Evolutionary conservation across 352 stramenopile species (phyloP), one percentile per base, ranked within the genome.

Genomic region (Aphanomyces invadans): DNA sequence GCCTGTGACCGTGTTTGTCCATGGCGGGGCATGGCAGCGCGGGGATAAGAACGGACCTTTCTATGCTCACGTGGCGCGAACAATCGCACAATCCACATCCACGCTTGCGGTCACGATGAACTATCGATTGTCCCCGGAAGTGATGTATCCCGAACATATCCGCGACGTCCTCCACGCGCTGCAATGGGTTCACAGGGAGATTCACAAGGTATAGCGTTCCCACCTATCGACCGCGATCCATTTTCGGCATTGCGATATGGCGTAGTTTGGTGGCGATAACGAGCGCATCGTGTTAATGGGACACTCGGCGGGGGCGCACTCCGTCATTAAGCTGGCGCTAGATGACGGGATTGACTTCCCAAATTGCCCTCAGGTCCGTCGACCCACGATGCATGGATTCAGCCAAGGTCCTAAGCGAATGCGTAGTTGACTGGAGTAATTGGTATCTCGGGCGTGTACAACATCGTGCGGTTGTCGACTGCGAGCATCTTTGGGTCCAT

Each of bases 401-500:
- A 21, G 77, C 77, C 4, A 51, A 87, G 29, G 51, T 78, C 7
- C 49, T 75, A 12, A 51, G 66, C 11, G 68, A 79, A 21, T 64
- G 62, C 52, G 12, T 76, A 81, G 23, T 73, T 92, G 21, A 76
- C 73, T 31, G 78, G 77, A 23, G 74, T 80, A 4, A 76, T 95
- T 10, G 83, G 86, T 11, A 86, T 95, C 52, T 91, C 83, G 1
- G 86, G 86, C 1, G 86, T 92, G 3, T 95, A 95, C 71, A 92
- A 95, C 64, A 81, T 95, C 54, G 82, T 92, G 21, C 80, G 82
- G 0, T 73, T 92, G 21, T 83, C 85, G 3, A 90, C 92, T 60
- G 73, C 82, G 2, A 63, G 77, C 0, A 75, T 94, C 53, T 94
- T 90, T 52, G 83, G 85, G 11, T 67, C 79, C 2, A 57, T 94